Evolutionary conservation across 2,329 filamentous ascomycete species (phyloP), one percentile per base, ranked within the genome.

Genomic region (Pseudogymnoascus sp.): DNA sequence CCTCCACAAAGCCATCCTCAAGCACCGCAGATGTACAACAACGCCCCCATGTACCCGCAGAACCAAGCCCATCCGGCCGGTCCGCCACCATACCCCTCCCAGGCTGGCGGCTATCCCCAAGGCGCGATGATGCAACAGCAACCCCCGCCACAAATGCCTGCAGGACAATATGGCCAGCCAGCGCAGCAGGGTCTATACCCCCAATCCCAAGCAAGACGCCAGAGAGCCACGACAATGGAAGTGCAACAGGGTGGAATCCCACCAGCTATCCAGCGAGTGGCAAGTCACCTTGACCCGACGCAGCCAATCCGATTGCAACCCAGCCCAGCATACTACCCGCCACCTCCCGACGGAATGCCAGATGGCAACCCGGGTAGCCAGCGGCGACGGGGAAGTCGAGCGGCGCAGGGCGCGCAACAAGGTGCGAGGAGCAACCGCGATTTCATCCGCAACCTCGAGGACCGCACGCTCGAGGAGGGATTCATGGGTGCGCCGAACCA

Each of bases 251-350:
- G 89, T 65, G 93, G 93, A 1, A 96, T 99, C 63, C 94, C 94
- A 4, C 87, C 90, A 12, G 87, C 92, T 2, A 90, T 99, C 63
- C 94, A 99, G 75, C 84, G 94, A 68, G 94, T 99, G 21, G 94
- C 94, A 42, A 96, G 92, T 72, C 93, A 97, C 74, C 83, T 99
- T 48, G 94, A 99, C 71, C 94, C 94, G 1, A 97, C 86, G 69
- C 90, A 92, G 64, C 94, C 94, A 0, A 97, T 99, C 70, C 85
- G 94, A 59, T 77, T 97, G 62, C 94, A 99, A 72, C 94, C 94
- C 2, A 97, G 92, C 69, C 94, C 94, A 4, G 94, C 94, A 1
- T 99, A 99, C 75, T 99, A 97, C 69, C 94, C 94, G 9, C 94
- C 94, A 18, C 90, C 93, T 1, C 86, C 89, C 5, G 93, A 97